phyloP scores from a whole-genome alignment of 1,284 basidiomycete genomes.

The Stereum hirsutum region DNA sequence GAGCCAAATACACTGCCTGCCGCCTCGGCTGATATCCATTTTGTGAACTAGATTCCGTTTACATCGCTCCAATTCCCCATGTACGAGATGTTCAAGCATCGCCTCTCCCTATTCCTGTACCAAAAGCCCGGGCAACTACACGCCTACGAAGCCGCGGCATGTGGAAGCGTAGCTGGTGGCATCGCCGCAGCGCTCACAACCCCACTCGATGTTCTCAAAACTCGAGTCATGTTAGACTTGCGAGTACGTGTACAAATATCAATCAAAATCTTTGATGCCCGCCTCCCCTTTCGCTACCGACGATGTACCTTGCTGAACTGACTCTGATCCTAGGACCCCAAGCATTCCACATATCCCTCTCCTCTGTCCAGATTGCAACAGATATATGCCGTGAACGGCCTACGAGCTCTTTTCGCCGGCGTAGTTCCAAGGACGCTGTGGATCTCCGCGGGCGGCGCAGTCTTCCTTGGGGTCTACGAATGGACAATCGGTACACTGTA shows the following conservation, averaged over 20 bases:
- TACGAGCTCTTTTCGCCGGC: conserved; percentile 76
- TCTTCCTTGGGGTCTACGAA: conserved; percentile 95
- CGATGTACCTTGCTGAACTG: background rate
- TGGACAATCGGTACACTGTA: conserved; percentile 29
- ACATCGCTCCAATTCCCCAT: conserved; percentile 96
- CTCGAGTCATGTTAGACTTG: conserved; percentile 92
- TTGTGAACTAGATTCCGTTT: conserved; percentile 78
- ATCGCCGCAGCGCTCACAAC: conserved; percentile 89
- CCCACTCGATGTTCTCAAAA: conserved; percentile 95
- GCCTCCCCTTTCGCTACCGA: too few species aligned
- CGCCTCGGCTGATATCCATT: too few species aligned
- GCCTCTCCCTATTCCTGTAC: conserved; percentile 40
- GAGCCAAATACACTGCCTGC: background rate
- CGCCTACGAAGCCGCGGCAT: conserved; percentile 82
- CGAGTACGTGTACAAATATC: conserved; percentile 37
- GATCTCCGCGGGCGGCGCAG: conserved; percentile 94
- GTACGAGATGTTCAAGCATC: conserved; percentile 83
- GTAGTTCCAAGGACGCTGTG: conserved; percentile 88
- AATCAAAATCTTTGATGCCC: conserved; percentile 4
- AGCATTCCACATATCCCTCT: conserved; percentile 42
- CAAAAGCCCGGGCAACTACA: conserved; percentile 43
- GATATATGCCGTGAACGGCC: conserved; percentile 73
- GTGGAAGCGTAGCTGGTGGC: conserved; percentile 88
- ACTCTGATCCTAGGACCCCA: conserved; percentile 30
- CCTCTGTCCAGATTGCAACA: conserved; percentile 43